These are phyloP conservation scores for Alternaria postmessia DNA, from an alignment of 2,329 filamentous ascomycete species.

Conservation along the genomic window DNA sequence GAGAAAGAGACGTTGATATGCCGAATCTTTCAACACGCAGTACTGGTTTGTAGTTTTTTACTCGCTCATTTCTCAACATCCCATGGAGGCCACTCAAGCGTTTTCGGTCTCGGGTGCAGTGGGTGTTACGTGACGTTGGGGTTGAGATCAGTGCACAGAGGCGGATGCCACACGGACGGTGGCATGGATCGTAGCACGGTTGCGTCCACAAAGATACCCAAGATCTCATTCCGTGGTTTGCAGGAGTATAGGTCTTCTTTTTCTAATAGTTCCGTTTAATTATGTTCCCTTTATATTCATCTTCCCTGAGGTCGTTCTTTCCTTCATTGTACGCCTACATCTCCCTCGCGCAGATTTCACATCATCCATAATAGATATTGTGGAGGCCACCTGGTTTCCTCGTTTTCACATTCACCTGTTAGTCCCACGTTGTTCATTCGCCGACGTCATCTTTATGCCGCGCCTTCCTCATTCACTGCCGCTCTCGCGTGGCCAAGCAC, in stretches of 20 bases:
- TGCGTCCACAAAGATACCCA: conserved; percentile 22
- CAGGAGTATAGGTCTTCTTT: conserved; percentile 2
- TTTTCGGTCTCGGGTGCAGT: conserved; percentile 11
- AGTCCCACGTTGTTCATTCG: not conserved
- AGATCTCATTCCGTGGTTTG: conserved; percentile 22
- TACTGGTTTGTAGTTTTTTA: not conserved
- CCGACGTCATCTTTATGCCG: conserved; percentile 20
- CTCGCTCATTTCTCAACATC: not conserved
- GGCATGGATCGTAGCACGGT: conserved; percentile 13
- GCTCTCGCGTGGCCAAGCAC: conserved; percentile 9
- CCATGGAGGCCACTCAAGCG: not conserved
- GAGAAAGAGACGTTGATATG: not conserved
- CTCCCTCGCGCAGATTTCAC: not conserved
- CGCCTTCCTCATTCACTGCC: conserved; percentile 15
- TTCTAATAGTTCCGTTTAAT: not conserved
- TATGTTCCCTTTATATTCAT: not conserved
- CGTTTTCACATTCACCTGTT: not conserved
- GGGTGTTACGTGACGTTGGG: conserved; percentile 16
- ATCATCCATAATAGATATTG: not conserved
- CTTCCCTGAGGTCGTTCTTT: not conserved
- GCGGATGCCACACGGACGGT: conserved; percentile 12
- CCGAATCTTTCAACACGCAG: not conserved
- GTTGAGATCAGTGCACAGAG: conserved; percentile 18
- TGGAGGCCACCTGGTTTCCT: not conserved
- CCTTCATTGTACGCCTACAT: not conserved